Conservation (phyloP, 208 protist species). For the Porcisia deanei region DNA sequence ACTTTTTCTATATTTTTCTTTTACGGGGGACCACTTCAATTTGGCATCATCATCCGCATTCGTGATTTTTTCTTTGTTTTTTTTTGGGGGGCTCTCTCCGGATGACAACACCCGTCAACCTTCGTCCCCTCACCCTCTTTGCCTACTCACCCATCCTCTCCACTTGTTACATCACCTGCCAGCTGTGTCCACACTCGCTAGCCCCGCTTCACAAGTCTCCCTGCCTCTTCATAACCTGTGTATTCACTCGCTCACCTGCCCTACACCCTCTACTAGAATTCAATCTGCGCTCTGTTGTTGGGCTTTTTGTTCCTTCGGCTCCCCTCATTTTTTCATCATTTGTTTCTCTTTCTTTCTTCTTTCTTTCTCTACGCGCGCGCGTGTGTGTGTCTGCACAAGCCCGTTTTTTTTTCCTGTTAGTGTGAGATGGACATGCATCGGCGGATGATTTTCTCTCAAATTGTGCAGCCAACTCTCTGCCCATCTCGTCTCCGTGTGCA, state of each 20-base stretch:
- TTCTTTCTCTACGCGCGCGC: background rate
- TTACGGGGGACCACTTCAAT: too few relatives aligned
- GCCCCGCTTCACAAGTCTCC: background rate
- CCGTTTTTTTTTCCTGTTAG: background rate
- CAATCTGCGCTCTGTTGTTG: background rate
- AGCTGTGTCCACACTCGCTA: background rate
- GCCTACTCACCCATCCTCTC: background rate
- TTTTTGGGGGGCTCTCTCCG: background rate
- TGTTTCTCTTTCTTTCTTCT: background rate
- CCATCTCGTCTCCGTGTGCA: too few relatives aligned
- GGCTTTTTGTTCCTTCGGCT: constrained; percentile 3
- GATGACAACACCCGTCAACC: background rate
- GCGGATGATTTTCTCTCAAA: background rate
- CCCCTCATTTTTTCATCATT: background rate
- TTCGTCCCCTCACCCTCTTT: too few relatives aligned
- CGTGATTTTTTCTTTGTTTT: background rate
- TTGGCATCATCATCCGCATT: background rate
- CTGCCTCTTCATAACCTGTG: background rate
- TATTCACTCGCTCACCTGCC: too few relatives aligned
- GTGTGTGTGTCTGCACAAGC: background rate
- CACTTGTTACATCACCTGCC: background rate
- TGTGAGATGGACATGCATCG: constrained; percentile 1
- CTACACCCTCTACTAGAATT: background rate
- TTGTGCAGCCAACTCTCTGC: too few relatives aligned
- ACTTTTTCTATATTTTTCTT: background rate